Base-by-base conservation (phyloP, 2,329 filamentous ascomycete genomes). In the Calonectria pauciramosa region DNA sequence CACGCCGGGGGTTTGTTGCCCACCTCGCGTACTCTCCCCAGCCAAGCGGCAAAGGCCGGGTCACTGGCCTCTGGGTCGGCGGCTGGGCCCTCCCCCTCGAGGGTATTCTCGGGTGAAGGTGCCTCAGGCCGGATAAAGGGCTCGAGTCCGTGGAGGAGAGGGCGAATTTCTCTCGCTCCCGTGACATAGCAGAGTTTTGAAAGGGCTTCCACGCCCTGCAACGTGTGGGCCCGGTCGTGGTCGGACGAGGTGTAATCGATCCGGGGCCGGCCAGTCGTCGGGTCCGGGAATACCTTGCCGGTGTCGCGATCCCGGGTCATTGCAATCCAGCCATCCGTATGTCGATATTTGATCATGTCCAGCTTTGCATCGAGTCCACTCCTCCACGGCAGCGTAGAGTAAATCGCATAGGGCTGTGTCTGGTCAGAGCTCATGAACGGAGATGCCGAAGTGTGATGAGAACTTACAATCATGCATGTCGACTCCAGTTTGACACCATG, bases 401-500 rank as follows among this genome's bases (percentile, higher is more conserved):
- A 86, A 79, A 91, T 89, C 3, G 92, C 83, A 23, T 92, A 91
- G 0, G 96, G 95, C 81, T 95, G 56, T 81, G 49, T 59, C 5
- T 71, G 71, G 71, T 80, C 34, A 78, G 76, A 60, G 47, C 60
- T 60, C 64, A 68, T 72, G 75, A 59, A 20, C 23, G 73, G 60
- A 13, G 44, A 59, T 18, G 26, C 23, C 38, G 30, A 30, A 13
- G 8, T 56, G 41, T 52, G 60, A 51, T 52, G 23, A 14, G n/a
- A 51, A 82, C 88, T 80, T 81, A 90, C 89, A 71, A 92, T 78
- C 94, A 97, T 96, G 80, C 90, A 91, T 1, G 91, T 91, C 13
- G 92, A 89, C 87, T 98, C 96, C 34, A 98, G 87, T 84, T 97
- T 98, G 64, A 90, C 89, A 49, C 96, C 96, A 80, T 98, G 95